A percentile compares a stretch with the other conserved stretches of the same genome.
Evolutionary conservation across 1,284 basidiomycete genomes (phyloP).

Genomic region (Moniliophthora roreri): DNA sequence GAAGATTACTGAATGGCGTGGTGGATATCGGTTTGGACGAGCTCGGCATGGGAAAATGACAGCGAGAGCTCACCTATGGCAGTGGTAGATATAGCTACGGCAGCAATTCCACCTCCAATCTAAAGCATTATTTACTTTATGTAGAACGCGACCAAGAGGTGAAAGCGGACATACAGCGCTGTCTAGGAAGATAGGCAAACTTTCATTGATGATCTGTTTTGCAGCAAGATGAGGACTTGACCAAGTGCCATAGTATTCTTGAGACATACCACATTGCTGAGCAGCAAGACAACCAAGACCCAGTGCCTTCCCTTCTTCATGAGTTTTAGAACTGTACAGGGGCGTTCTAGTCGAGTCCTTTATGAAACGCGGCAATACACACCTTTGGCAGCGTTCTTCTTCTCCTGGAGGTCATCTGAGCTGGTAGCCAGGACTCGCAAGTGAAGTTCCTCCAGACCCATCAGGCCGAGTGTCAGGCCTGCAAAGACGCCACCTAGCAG

Average conservation of each 20-base stretch:
- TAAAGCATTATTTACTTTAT: conserved; percentile 22
- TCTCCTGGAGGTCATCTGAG: conserved; percentile 71
- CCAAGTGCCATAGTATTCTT: neutral
- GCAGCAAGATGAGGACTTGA: conserved; percentile 14
- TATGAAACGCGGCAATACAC: conserved; percentile 8
- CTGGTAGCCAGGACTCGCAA: conserved; percentile 83
- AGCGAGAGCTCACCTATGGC: conserved; percentile 65
- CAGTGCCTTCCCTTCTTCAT: conserved; percentile 87
- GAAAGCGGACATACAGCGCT: conserved; percentile 61
- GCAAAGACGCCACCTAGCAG: conserved; percentile 84
- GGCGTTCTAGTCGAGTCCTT: neutral
- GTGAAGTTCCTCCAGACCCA: conserved; percentile 94
- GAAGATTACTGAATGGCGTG: conserved; percentile 63
- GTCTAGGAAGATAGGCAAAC: conserved; percentile 92
- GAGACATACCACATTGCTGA: conserved; percentile 79
- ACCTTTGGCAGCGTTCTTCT: conserved; percentile 73
- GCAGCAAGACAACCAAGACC: conserved; percentile 87
- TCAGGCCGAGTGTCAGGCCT: conserved; percentile 87
- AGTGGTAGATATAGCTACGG: conserved; percentile 81
- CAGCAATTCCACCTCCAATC: conserved; percentile 84
- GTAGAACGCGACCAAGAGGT: neutral
- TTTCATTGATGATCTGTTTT: conserved; percentile 82
- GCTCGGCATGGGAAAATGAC: neutral
- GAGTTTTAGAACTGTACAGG: conserved; percentile 63
- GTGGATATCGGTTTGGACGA: conserved; percentile 5